Conservation (phyloP, 108 stramenopile genomes). For the Aurantiochytrium sp. region DNA sequence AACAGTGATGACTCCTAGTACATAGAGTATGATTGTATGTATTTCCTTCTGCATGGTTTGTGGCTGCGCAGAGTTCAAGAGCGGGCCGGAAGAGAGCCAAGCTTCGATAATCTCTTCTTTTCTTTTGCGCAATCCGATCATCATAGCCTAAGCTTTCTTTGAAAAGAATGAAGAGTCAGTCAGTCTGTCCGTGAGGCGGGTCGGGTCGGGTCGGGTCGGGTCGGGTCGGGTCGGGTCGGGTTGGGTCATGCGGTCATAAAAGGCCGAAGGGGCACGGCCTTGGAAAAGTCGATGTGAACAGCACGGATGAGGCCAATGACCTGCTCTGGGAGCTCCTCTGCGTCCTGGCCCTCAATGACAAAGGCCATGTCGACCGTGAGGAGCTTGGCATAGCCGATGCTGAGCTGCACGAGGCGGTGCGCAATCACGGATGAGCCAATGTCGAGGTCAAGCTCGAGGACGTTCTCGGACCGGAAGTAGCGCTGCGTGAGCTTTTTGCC, state of each 20-base stretch:
- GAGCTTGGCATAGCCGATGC: conserved; percentile 35
- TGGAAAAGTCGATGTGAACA: conserved; percentile 31
- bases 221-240: too few relatives aligned
- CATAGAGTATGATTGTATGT: too few relatives aligned
- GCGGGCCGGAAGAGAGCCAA: too few relatives aligned
- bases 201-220: too few relatives aligned
- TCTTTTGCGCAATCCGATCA: too few relatives aligned
- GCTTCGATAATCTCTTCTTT: too few relatives aligned
- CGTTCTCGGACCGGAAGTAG: background rate
- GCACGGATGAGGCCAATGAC: conserved; percentile 44
- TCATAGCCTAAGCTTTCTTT: too few relatives aligned
- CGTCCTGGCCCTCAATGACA: conserved; percentile 49
- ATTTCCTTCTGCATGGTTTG: too few relatives aligned
- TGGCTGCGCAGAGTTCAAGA: too few relatives aligned
- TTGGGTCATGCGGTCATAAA: background rate
- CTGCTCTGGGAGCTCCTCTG: conserved; percentile 56
- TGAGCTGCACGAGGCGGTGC: conserved; percentile 41
- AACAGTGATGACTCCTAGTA: too few relatives aligned
- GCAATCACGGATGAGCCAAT: conserved; percentile 45
- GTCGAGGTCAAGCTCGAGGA: conserved; percentile 60
- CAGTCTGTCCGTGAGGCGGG: too few relatives aligned
- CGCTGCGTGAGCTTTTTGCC: conserved; percentile 44
- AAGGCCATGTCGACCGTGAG: conserved; percentile 55
- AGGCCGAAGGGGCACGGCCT: background rate
- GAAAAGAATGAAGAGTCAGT: too few relatives aligned